A percentile compares a stretch with the other conserved stretches of the same genome.
These are phyloP conservation scores for Cryptosporidium felis DNA, from an alignment of 169 alveolate genomes.

Conservation along the genomic window DNA sequence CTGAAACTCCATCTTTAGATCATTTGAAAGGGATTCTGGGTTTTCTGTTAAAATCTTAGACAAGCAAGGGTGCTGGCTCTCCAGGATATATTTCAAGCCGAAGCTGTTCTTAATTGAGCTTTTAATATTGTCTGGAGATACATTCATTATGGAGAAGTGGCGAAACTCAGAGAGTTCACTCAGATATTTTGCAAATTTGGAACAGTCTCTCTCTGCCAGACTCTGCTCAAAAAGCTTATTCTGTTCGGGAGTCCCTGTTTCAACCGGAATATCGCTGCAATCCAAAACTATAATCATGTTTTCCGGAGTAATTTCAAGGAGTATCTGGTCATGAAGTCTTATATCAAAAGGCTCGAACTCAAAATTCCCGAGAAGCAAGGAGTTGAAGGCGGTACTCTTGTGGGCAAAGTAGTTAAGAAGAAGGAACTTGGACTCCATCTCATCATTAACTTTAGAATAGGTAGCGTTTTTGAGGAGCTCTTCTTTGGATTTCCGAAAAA, in stretches of 20 bases:
- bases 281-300: not conserved
- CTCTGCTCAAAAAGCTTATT: not conserved
- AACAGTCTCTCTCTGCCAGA: not conserved
- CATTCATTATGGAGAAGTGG: not conserved
- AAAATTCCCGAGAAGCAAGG: not conserved
- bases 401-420: not conserved
- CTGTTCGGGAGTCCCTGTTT: not conserved
- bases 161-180: not conserved
- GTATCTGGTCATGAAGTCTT: not conserved
- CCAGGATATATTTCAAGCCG: not conserved
- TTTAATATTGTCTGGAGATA: not conserved
- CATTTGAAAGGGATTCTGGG: not conserved
- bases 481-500: not conserved
- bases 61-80: not conserved
- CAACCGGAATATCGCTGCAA: not conserved
- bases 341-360: constrained; percentile 1
- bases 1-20: not conserved
- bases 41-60: not conserved
- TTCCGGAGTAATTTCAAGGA: not conserved
- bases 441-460: not conserved
- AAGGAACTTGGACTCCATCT: not conserved
- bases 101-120: too few relatives aligned
- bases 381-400: not conserved
- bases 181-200: not conserved
- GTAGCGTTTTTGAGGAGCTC: not conserved